A percentile compares a stretch with the other conserved stretches of the same genome.
These are phyloP conservation scores for Aspergillus fructus DNA, from an alignment of 2,329 filamentous ascomycete species.

Conservation along the genomic window DNA sequence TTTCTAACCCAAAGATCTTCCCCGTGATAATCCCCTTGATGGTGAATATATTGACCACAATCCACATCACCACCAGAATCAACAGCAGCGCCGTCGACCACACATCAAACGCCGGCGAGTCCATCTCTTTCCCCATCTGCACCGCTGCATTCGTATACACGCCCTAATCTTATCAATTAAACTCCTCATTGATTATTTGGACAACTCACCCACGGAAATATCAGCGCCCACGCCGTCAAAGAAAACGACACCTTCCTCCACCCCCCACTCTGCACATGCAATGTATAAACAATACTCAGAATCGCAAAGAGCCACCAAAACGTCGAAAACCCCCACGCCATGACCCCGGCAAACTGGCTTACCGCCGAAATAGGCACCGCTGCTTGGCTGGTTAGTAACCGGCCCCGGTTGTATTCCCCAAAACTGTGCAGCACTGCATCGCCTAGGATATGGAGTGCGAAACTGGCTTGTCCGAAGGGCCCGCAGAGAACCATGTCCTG, in stretches of 20 bases:
- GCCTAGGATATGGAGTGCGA: slow-evolving; percentile 41
- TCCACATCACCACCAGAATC: slow-evolving; percentile 35
- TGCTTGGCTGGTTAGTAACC: slow-evolving; percentile 34
- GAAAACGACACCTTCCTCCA: slow-evolving; percentile 26
- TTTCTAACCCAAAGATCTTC: slow-evolving; percentile 29
- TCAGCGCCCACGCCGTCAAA: slow-evolving; percentile 35
- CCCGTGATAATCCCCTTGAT: slow-evolving; percentile 31
- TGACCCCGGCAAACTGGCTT: slow-evolving; percentile 39
- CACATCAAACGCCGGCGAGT: slow-evolving; percentile 39
- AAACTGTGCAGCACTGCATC: slow-evolving; percentile 33
- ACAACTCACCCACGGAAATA: slow-evolving; percentile 41
- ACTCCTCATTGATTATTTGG: background rate
- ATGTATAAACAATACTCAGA: slow-evolving; percentile 32
- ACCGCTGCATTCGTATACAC: slow-evolving; percentile 42
- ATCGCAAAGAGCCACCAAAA: slow-evolving; percentile 47
- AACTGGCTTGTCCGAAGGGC: slow-evolving; percentile 41
- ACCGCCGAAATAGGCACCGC: slow-evolving; percentile 30
- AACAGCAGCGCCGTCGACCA: slow-evolving; percentile 39
- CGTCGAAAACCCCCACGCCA: slow-evolving; percentile 41
- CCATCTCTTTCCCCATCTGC: slow-evolving; percentile 38
- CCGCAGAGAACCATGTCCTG: slow-evolving; percentile 45
- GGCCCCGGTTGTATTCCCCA: slow-evolving; percentile 31
- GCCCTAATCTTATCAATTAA: too few relatives aligned
- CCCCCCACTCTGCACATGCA: slow-evolving; percentile 21
- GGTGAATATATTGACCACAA: slow-evolving; percentile 32